Percentiles rank a stretch among this genome's conserved stretches.
Evolutionary conservation across 805 yeast species (phyloP).

Genomic region (Candida loeiensis): DNA sequence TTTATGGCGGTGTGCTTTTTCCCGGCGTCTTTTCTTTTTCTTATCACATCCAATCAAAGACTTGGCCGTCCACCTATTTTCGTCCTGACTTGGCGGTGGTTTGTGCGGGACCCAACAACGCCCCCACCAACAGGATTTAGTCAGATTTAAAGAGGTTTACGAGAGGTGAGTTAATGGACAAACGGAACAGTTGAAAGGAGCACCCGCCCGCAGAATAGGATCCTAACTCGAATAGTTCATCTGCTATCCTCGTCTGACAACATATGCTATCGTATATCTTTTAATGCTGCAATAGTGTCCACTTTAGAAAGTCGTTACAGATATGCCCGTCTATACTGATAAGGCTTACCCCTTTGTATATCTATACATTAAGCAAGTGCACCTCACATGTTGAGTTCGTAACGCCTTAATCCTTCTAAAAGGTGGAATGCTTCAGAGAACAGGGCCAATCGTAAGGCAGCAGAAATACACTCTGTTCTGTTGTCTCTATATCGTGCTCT

Average conservation of each 20-base stretch:
- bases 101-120: neutral
- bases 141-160: conserved; percentile 1
- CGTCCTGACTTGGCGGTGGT: neutral
- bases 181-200: conserved; percentile 2
- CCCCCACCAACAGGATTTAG: conserved; percentile 1
- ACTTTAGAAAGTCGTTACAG: too few species aligned
- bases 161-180: conserved; percentile 1
- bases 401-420: too few species aligned
- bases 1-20: neutral
- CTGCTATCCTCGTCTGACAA: too few species aligned
- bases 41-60: conserved; percentile 8
- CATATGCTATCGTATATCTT: too few species aligned
- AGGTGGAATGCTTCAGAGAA: too few species aligned
- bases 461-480: too few species aligned
- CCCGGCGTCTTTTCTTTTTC: conserved; percentile 3
- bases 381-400: neutral
- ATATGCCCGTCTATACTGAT: neutral
- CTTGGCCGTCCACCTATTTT: neutral
- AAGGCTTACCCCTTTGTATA: neutral
- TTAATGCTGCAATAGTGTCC: too few species aligned
- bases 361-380: neutral
- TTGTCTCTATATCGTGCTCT: too few species aligned
- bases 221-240: too few species aligned
- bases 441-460: too few species aligned
- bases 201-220: too few species aligned